Conservation (phyloP, 2,329 filamentous ascomycete genomes). For the Ramularia collo-cygni region DNA sequence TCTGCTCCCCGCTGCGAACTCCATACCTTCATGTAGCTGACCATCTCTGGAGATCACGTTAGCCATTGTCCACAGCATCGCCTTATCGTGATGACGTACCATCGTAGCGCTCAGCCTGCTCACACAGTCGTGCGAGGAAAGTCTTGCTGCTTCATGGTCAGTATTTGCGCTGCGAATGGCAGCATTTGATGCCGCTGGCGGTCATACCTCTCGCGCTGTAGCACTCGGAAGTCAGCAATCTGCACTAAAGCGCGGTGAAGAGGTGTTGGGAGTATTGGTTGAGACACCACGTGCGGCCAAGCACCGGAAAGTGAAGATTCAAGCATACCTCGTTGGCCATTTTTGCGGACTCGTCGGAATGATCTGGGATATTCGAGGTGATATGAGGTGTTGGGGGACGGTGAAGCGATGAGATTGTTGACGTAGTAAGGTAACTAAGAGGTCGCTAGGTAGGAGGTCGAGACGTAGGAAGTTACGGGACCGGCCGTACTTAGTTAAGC, state of each 20-base stretch:
- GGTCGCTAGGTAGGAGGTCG: too few species aligned
- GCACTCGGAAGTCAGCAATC: constrained; percentile 35
- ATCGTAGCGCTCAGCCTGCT: constrained; percentile 99
- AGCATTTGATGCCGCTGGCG: constrained; percentile 13
- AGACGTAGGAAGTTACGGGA: too few species aligned
- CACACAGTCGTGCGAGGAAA: constrained; percentile 98
- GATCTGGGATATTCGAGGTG: not conserved
- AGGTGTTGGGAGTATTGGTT: constrained; percentile 28
- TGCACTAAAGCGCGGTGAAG: constrained; percentile 8
- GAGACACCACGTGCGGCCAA: constrained; percentile 23
- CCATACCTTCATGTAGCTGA: constrained; percentile 91
- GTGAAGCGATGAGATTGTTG: constrained; percentile 4
- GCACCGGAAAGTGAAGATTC: constrained; percentile 27
- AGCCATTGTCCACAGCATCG: constrained; percentile 15
- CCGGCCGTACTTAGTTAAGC: too few species aligned
- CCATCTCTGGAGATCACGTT: constrained; percentile 63
- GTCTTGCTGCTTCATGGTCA: constrained; percentile 73
- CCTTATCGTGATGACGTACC: constrained; percentile 45
- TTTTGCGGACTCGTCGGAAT: constrained; percentile 12
- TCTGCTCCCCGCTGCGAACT: not conserved
- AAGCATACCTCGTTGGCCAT: constrained; percentile 59
- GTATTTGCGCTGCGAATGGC: constrained; percentile 9
- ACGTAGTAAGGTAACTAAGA: not conserved
- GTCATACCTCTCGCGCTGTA: constrained; percentile 45
- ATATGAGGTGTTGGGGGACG: not conserved